phyloP scores from a whole-genome alignment of 1,139 yeast species.

The Yamadazyma sp. region DNA sequence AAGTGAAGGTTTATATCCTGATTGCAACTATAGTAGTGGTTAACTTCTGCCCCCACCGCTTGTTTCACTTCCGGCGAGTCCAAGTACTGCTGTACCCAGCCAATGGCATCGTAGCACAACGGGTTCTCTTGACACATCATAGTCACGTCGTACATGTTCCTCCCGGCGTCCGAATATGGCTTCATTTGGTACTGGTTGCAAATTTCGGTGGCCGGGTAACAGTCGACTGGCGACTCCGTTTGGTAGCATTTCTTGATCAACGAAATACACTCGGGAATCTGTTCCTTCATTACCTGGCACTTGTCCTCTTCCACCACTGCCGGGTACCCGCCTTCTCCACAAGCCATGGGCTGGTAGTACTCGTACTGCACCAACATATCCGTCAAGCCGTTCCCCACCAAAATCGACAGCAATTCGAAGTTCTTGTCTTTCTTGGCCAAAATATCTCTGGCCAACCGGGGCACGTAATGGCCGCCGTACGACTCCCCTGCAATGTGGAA shows the following conservation, averaged over 20 bases:
- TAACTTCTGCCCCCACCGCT: constrained; percentile 79
- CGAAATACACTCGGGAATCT: constrained; percentile 69
- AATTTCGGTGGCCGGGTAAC: constrained; percentile 70
- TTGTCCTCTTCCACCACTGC: constrained; percentile 70
- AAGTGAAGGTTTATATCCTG: constrained; percentile 78
- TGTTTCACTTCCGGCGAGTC: constrained; percentile 36
- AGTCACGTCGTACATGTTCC: constrained; percentile 90
- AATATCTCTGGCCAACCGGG: constrained; percentile 73
- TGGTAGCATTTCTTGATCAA: constrained; percentile 71
- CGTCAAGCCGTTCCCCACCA: constrained; percentile 96
- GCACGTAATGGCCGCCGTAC: constrained; percentile 95
- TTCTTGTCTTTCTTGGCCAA: constrained; percentile 40
- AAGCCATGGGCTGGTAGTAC: constrained; percentile 73
- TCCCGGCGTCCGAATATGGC: constrained; percentile 43
- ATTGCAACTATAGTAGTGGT: constrained; percentile 71
- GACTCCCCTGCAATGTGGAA: constrained; percentile 89
- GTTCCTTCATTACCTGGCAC: constrained; percentile 65
- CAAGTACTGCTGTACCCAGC: constrained; percentile 29
- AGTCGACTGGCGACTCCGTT: constrained; percentile 69
- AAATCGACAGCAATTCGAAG: constrained; percentile 58
- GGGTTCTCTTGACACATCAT: constrained; percentile 72
- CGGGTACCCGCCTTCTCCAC: constrained; percentile 79
- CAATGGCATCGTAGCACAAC: constrained; percentile 55
- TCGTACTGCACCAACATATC: constrained; percentile 65
- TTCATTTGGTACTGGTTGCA: constrained; percentile 24